Base-by-base conservation (phyloP, 2,329 filamentous ascomycete species). In the Aspergillus sclerotialis region DNA sequence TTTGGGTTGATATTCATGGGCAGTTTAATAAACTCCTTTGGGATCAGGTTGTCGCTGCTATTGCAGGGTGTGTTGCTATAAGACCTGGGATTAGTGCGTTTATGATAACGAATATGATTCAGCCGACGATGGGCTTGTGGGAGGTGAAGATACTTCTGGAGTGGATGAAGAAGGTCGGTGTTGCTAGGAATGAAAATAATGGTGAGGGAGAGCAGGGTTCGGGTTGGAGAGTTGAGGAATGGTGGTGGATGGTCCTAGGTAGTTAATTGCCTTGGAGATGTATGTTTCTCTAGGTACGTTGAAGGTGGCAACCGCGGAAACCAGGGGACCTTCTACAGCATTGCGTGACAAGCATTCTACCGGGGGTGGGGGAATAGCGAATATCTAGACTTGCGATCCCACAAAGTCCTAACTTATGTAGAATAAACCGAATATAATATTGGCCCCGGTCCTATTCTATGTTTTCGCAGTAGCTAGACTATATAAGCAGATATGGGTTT, bases 1-100 rank as follows among this genome's bases (percentile, higher is more conserved):
- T 70, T 10, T 73, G 69, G 69, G 56, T 64, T 34, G 68, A 71
- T 43, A 67, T 72, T 32, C 64, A 71, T 35, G 61, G 59, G 1
- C 48, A 58, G 10, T 49, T 59, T 14, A 44, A 56, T 17, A 37
- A 25, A 3, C 41, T 52, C n/a, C 42, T 57, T 13, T 73, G 69
- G 69, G 58, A 67, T 8, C 49, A 60, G 32, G 57, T 60, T 8
- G 38, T 67, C 9, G 58, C 55, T 2, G 59, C 63, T 4, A 56
- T 69, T 3, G 36, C 70, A 3, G 61, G 65, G 1, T 51, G 61
- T n/a, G 38, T 70, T 10, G 57, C 59, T 7, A 47, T 60, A 8
- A 49, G 68, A 4, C 63, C 67, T 4, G 67, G 68, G 0, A 44
- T 64, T 14, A 55, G 44, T 7, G 52, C 58, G 2, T 36, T 35